These are phyloP conservation scores for Arabidopsis arenosa DNA, from an alignment of 345 rosid genomes.

Conservation along the genomic window DNA sequence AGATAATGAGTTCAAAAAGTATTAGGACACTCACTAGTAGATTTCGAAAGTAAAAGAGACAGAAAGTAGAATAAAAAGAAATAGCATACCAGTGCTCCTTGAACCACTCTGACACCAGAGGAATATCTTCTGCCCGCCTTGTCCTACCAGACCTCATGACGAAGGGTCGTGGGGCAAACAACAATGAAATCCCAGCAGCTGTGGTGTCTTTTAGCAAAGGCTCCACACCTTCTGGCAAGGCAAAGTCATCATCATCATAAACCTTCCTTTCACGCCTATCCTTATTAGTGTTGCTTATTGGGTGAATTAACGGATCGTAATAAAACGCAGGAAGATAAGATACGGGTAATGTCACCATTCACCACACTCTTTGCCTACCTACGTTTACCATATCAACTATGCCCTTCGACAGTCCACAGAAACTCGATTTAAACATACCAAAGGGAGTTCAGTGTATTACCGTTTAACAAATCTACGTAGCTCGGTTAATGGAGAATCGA, in stretches of 20 bases:
- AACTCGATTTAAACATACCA: too few relatives aligned
- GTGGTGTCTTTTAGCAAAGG: constrained; percentile 85
- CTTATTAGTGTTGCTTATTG: constrained; percentile 85
- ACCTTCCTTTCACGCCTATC: constrained; percentile 80
- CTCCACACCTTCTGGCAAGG: constrained; percentile 87
- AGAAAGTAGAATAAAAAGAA: background rate
- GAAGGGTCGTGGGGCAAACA: constrained; percentile 98
- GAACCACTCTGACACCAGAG: constrained; percentile 98
- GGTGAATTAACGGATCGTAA: constrained; percentile 97
- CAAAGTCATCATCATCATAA: constrained; percentile 78
- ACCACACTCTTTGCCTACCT: too few relatives aligned
- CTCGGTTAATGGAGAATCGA: too few relatives aligned
- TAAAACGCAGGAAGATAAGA: constrained; percentile 86
- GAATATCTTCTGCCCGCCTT: constrained; percentile 95
- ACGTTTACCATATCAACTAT: too few relatives aligned
- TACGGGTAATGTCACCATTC: too few relatives aligned
- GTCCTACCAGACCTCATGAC: constrained; percentile 97
- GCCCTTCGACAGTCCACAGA: too few relatives aligned
- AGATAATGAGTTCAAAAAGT: constrained; percentile 24
- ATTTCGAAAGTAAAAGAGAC: constrained; percentile 2
- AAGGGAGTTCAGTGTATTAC: too few relatives aligned
- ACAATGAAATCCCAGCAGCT: constrained; percentile 92
- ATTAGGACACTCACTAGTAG: constrained; percentile 6
- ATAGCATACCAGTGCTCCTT: constrained; percentile 93
- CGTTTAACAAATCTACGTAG: too few relatives aligned